Evolutionary conservation across 352 stramenopile species (phyloP).

Genomic region (Pythium brassicae): DNA sequence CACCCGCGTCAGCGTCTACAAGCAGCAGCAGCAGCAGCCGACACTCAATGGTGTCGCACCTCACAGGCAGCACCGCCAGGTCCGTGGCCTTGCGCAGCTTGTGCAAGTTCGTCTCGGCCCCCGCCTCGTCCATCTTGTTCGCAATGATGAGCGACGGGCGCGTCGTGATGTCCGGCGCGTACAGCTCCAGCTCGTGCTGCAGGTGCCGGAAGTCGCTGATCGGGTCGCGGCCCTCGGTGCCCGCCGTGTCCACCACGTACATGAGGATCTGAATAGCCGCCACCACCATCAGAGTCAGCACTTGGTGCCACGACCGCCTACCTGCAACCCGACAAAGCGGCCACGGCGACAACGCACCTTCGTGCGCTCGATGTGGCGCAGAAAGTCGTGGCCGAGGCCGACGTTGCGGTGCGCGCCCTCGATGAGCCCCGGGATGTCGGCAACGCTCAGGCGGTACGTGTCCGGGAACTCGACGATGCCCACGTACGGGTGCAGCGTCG

Average conservation of each 20-base stretch:
- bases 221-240: constrained; percentile 74
- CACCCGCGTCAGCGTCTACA: neutral
- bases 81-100: constrained; percentile 68
- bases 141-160: constrained; percentile 81
- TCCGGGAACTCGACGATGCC: constrained; percentile 95
- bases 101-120: constrained; percentile 75
- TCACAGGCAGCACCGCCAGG: constrained; percentile 76
- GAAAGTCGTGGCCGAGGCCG: constrained; percentile 98
- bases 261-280: constrained; percentile 55
- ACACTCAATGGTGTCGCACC: constrained; percentile 20
- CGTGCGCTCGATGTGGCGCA: constrained; percentile 98
- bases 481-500: constrained; percentile 95
- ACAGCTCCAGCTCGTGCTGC: constrained; percentile 83
- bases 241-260: constrained; percentile 82
- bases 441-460: constrained; percentile 89
- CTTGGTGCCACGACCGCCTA: neutral
- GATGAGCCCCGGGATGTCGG: constrained; percentile 87
- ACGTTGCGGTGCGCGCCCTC: constrained; percentile 93
- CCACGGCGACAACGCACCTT: constrained; percentile 55
- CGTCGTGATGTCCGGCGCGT: constrained; percentile 81
- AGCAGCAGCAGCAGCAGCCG: neutral
- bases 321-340: too few species aligned
- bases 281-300: neutral
- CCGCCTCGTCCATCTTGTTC: constrained; percentile 88
- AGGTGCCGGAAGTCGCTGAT: constrained; percentile 73